phyloP scores from a whole-genome alignment of 257 asterid genomes.

The Solanum bukasovii region DNA sequence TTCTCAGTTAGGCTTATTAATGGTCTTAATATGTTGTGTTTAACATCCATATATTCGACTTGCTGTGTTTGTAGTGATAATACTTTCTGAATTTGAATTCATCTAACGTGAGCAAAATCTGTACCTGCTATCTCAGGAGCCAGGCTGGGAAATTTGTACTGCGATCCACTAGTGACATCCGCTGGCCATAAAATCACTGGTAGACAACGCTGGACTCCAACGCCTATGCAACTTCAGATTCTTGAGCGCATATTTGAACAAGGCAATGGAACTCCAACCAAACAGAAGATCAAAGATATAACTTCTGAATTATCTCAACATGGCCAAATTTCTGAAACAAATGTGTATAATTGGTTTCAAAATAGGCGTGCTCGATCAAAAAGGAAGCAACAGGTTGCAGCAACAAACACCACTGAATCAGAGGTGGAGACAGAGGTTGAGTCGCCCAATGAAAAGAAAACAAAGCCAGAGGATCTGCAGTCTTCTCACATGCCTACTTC shows the following conservation, averaged over 20 bases:
- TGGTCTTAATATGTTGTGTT: background rate
- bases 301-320: conserved; percentile 84
- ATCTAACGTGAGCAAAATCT: background rate
- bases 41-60: background rate
- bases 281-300: conserved; percentile 93
- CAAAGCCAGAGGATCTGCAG: conserved; percentile 68
- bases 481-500: conserved; percentile 37
- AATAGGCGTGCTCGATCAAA: conserved; percentile 97
- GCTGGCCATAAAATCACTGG: conserved; percentile 82
- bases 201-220: conserved; percentile 94
- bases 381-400: conserved; percentile 67
- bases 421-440: conserved; percentile 96
- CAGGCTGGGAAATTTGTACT: conserved; percentile 74
- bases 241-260: conserved; percentile 90
- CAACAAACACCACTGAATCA: conserved; percentile 54
- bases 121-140: conserved; percentile 41
- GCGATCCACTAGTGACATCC: conserved; percentile 61
- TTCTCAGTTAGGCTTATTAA: background rate
- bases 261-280: conserved; percentile 93
- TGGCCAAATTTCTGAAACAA: conserved; percentile 93
- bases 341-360: conserved; percentile 97
- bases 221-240: conserved; percentile 89
- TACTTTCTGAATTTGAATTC: background rate
- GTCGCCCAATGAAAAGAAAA: conserved; percentile 77
- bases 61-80: background rate